A percentile compares a stretch with the other conserved stretches of the same genome.
phyloP scores from a whole-genome alignment of 73 alveolate species.

The Paramecium caudatum region DNA sequence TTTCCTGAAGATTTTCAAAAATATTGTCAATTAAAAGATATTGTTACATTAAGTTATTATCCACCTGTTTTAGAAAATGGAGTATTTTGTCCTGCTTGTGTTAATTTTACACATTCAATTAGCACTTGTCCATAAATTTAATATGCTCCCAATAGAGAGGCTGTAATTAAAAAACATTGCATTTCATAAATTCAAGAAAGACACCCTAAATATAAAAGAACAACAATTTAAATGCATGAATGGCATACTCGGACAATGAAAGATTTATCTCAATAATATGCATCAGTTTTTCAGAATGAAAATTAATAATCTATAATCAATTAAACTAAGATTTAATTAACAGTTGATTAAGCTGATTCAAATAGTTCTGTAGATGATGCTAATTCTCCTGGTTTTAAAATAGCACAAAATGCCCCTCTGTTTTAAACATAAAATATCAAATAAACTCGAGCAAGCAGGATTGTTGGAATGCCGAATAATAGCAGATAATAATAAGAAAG shows the following conservation, averaged over 20 bases:
- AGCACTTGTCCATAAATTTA: neutral
- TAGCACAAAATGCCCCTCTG: slow-evolving; percentile 18
- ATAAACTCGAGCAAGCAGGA: neutral
- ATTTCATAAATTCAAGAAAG: neutral
- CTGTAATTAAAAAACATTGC: slow-evolving; percentile 1
- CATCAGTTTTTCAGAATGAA: neutral
- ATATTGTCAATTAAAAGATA: slow-evolving; percentile 54
- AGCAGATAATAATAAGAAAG: neutral
- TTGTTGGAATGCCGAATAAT: neutral
- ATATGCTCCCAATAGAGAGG: slow-evolving; percentile 46
- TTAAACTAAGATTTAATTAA: neutral
- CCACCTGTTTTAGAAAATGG: neutral
- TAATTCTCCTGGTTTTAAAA: neutral
- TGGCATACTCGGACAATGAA: neutral
- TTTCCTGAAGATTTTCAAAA: slow-evolving; percentile 44
- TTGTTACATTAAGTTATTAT: neutral
- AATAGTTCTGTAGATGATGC: slow-evolving; percentile 30
- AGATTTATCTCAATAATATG: neutral
- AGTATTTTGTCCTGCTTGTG: slow-evolving; percentile 60
- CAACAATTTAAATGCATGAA: neutral
- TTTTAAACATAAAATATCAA: neutral
- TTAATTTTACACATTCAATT: neutral
- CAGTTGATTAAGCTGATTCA: neutral
- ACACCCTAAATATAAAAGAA: neutral
- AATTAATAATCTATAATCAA: neutral